These are phyloP conservation scores for Phytopythium cucurbitacearum DNA, from an alignment of 352 stramenopile species.

Conservation along the genomic window DNA sequence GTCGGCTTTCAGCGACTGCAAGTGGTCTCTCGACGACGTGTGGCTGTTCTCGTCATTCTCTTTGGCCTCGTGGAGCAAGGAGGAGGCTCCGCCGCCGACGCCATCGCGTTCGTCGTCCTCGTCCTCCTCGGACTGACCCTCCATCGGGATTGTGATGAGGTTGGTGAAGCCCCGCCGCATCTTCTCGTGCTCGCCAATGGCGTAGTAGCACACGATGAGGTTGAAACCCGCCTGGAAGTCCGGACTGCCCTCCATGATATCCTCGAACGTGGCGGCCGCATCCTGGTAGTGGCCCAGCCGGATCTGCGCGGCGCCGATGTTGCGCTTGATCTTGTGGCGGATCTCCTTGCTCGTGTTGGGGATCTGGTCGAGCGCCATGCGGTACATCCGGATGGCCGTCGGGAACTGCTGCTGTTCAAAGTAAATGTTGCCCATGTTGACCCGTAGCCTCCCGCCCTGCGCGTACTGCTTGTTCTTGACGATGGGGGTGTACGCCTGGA, in stretches of 20 bases:
- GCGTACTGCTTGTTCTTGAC: conserved; percentile 96
- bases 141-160: conserved; percentile 90
- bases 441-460: conserved; percentile 85
- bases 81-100: conserved; percentile 13
- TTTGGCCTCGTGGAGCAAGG: conserved; percentile 12
- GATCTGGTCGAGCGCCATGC: conserved; percentile 97
- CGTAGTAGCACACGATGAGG: conserved; percentile 96
- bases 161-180: conserved; percentile 92
- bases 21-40: conserved; percentile 1
- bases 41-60: conserved; percentile 12
- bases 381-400: conserved; percentile 96
- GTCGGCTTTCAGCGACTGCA: conserved; percentile 63
- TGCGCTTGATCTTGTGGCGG: conserved; percentile 95
- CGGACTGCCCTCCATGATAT: conserved; percentile 91
- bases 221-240: conserved; percentile 97
- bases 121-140: conserved; percentile 77
- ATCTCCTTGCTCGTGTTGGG: conserved; percentile 92
- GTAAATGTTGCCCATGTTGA: conserved; percentile 99
- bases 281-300: conserved; percentile 93
- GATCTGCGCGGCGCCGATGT: conserved; percentile 95
- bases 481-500: conserved; percentile 93
- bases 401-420: conserved; percentile 93
- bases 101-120: conserved; percentile 72
- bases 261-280: conserved; percentile 92
- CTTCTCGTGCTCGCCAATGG: conserved; percentile 92